A percentile compares a stretch with the other conserved stretches of the same genome.
Evolutionary conservation across 495 filamentous ascomycete genomes (phyloP).

Genomic region (Aspergillus incahuasiensis): DNA sequence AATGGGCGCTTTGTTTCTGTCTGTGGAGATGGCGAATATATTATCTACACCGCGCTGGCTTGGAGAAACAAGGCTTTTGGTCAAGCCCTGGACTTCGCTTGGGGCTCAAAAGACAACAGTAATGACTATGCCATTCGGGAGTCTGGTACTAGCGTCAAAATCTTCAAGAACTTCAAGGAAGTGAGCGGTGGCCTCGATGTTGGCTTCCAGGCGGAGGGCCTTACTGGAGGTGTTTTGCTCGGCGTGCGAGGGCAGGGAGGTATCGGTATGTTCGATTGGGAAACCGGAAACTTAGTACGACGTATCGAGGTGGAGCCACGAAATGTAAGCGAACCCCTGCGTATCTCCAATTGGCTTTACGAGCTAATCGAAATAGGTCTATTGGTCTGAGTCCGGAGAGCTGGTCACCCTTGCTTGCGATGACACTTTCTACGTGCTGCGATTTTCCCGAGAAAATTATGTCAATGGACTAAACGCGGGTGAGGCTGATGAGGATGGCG

Average conservation of each 20-base stretch:
- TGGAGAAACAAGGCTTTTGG: constrained; percentile 98
- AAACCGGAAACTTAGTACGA: constrained; percentile 79
- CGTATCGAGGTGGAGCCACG: constrained; percentile 94
- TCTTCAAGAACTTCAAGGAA: constrained; percentile 97
- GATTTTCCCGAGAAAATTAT: constrained; percentile 86
- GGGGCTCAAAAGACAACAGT: constrained; percentile 96
- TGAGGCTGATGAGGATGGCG: constrained; percentile 87
- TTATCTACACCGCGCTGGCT: constrained; percentile 95
- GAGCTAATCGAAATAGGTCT: constrained; percentile 53
- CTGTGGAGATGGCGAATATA: constrained; percentile 96
- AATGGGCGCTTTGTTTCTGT: constrained; percentile 97
- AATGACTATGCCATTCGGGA: constrained; percentile 98
- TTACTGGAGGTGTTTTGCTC: constrained; percentile 85
- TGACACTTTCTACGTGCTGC: constrained; percentile 89
- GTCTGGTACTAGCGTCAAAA: constrained; percentile 86
- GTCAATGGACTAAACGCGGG: constrained; percentile 74
- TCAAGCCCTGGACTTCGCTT: constrained; percentile 90
- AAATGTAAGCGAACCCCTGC: constrained; percentile 42
- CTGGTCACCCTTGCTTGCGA: constrained; percentile 90
- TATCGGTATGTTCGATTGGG: constrained; percentile 96
- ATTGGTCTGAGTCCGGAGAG: constrained; percentile 96
- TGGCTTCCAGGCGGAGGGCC: constrained; percentile 90
- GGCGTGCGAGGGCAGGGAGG: constrained; percentile 93
- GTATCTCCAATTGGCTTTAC: background rate
- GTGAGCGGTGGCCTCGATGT: constrained; percentile 85